Conservation (phyloP, 2,329 filamentous ascomycete genomes). For the Trichoderma oligosporum region DNA sequence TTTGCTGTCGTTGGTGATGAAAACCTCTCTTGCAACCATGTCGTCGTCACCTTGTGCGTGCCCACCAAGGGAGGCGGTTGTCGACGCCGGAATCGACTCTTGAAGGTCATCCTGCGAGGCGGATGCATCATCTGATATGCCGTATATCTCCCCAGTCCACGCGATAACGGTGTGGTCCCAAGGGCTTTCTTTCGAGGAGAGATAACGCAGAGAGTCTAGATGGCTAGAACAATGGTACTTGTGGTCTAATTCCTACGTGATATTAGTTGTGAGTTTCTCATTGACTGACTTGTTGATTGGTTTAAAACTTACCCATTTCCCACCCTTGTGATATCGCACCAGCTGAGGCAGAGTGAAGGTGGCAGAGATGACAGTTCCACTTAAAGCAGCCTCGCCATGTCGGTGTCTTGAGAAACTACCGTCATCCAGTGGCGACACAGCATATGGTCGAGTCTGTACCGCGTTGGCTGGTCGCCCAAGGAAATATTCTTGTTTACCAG, state of each 20-base stretch:
- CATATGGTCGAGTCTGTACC: background rate
- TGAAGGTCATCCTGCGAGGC: background rate
- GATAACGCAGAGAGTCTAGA: constrained; percentile 82
- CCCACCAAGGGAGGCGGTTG: background rate
- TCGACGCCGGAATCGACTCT: background rate
- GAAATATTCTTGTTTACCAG: background rate
- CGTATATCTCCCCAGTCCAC: constrained; percentile 84
- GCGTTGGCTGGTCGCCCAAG: background rate
- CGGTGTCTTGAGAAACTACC: too few relatives aligned
- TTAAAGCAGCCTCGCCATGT: constrained; percentile 26
- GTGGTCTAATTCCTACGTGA: constrained; percentile 27
- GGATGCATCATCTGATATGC: background rate
- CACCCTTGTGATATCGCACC: constrained; percentile 52
- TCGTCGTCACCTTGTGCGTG: background rate
- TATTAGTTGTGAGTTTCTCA: background rate
- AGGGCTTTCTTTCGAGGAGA: constrained; percentile 68
- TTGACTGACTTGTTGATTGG: background rate
- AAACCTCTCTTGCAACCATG: constrained; percentile 8
- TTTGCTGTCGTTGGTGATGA: constrained; percentile 62
- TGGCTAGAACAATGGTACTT: constrained; percentile 83
- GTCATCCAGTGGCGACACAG: background rate
- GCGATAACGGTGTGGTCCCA: constrained; percentile 91
- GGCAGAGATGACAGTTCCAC: constrained; percentile 60
- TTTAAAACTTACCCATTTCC: constrained; percentile 52
- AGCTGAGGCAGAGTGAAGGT: constrained; percentile 60